phyloP scores from a whole-genome alignment of 148 eudicot genomes.

The Rhododendron simsii region DNA sequence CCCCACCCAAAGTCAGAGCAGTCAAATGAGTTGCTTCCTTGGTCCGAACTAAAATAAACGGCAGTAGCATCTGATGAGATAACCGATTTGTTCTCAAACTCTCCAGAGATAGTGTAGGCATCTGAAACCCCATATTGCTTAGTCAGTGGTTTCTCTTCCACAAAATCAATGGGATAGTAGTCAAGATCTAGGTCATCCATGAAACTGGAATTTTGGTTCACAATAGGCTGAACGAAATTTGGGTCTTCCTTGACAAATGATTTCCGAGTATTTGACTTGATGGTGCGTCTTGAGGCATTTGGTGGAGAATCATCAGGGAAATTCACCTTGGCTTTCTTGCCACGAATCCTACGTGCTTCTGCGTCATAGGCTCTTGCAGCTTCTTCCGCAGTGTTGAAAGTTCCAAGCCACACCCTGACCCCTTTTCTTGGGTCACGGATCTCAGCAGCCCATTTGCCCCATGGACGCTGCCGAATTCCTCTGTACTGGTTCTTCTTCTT shows the following conservation, averaged over 20 bases:
- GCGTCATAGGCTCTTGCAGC: conserved; percentile 97
- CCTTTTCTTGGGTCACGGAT: conserved; percentile 98
- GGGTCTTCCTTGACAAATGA: conserved; percentile 21
- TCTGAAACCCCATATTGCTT: conserved; percentile 26
- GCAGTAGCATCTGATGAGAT: conserved; percentile 28
- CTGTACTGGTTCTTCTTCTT: conserved; percentile 92
- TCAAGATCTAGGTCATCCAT: conserved; percentile 27
- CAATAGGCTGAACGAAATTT: conserved; percentile 23
- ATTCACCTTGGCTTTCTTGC: conserved; percentile 90
- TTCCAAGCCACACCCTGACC: conserved; percentile 97
- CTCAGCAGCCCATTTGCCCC: conserved; percentile 99
- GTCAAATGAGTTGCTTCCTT: conserved; percentile 75
- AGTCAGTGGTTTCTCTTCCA: conserved; percentile 64
- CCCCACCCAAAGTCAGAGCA: conserved; percentile 78
- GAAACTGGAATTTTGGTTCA: conserved; percentile 27
- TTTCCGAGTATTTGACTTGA: conserved; percentile 36
- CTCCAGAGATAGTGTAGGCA: conserved; percentile 19
- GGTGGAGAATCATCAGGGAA: conserved; percentile 59
- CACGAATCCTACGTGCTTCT: conserved; percentile 94
- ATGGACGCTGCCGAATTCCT: conserved; percentile 96
- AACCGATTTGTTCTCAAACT: conserved; percentile 26
- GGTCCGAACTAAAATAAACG: conserved; percentile 53
- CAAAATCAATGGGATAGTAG: conserved; percentile 24
- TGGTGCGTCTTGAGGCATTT: conserved; percentile 30
- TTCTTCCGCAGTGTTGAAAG: conserved; percentile 96